phyloP scores from a whole-genome alignment of 2,329 filamentous ascomycete genomes.

The Thielaviopsis musarum region DNA sequence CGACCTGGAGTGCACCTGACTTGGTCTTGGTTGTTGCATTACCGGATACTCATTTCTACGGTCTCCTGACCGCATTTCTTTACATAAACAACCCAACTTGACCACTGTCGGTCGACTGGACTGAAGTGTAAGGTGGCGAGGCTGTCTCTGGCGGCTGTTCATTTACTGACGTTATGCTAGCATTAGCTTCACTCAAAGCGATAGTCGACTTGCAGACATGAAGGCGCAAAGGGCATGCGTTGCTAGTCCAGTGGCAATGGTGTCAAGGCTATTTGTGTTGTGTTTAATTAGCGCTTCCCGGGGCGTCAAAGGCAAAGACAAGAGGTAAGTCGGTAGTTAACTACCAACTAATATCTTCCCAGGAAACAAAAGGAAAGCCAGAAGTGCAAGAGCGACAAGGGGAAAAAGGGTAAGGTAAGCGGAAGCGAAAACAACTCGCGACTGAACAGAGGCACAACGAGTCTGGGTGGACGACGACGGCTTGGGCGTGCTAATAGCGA shows the following conservation, averaged over 20 bases:
- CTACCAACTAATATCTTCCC: too few species aligned
- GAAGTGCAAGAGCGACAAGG: too few species aligned
- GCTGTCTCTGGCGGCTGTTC: background rate
- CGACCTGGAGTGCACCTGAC: background rate
- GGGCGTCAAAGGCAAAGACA: background rate
- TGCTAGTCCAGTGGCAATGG: background rate
- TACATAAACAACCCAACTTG: background rate
- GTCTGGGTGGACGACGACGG: too few species aligned
- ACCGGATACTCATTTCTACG: background rate
- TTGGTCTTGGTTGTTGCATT: background rate
- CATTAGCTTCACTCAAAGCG: background rate
- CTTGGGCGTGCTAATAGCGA: too few species aligned
- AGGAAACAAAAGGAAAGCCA: too few species aligned
- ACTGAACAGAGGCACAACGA: too few species aligned
- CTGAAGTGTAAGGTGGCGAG: background rate
- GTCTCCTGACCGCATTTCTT: background rate
- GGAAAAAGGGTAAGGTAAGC: too few species aligned
- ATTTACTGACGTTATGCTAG: background rate
- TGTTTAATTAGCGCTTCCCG: background rate
- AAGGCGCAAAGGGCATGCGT: background rate
- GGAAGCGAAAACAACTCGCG: too few species aligned
- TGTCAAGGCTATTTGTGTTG: background rate
- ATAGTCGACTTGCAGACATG: background rate
- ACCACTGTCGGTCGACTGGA: background rate
- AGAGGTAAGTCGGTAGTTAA: background rate